Percentiles rank a stretch among this genome's conserved stretches.
phyloP scores from a whole-genome alignment of 164 flowering plant species.

The Litsea cubeba region DNA sequence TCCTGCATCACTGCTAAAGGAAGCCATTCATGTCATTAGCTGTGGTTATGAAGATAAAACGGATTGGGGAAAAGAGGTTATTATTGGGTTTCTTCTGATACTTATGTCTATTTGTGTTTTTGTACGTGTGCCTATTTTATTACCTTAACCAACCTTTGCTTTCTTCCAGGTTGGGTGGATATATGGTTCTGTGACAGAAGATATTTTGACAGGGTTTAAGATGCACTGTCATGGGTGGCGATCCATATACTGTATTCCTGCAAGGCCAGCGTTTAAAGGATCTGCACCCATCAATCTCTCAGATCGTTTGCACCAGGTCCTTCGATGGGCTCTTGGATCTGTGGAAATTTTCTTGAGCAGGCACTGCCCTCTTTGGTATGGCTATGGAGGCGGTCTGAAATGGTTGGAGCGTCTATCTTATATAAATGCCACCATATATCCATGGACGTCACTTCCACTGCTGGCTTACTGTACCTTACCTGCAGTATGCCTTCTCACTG shows the following conservation, averaged over 20 bases:
- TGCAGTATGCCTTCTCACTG: conserved; percentile 88
- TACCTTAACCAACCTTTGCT: not conserved
- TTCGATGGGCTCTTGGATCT: conserved; percentile 92
- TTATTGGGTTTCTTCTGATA: not conserved
- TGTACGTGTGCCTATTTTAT: too few species aligned
- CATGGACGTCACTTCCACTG: conserved; percentile 79
- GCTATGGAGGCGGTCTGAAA: conserved; percentile 76
- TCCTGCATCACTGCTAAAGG: conserved; percentile 89
- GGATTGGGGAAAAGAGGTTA: conserved; percentile 92
- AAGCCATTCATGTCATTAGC: conserved; percentile 96
- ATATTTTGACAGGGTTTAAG: conserved; percentile 84
- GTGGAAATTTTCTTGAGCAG: conserved; percentile 91
- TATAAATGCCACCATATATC: conserved; percentile 84
- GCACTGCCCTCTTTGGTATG: conserved; percentile 79
- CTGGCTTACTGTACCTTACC: conserved; percentile 88
- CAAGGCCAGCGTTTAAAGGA: conserved; percentile 78
- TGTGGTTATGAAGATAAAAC: conserved; percentile 98
- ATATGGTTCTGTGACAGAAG: conserved; percentile 88
- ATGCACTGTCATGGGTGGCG: conserved; percentile 99
- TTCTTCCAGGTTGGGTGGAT: conserved; percentile 74
- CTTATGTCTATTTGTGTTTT: not conserved
- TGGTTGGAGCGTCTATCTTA: conserved; percentile 84
- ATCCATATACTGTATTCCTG: conserved; percentile 89
- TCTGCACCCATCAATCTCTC: conserved; percentile 91
- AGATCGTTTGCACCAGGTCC: conserved; percentile 91